A percentile compares a stretch with the other conserved stretches of the same genome.
phyloP scores from a whole-genome alignment of 306 rosid species.

The Acacia confusa region DNA sequence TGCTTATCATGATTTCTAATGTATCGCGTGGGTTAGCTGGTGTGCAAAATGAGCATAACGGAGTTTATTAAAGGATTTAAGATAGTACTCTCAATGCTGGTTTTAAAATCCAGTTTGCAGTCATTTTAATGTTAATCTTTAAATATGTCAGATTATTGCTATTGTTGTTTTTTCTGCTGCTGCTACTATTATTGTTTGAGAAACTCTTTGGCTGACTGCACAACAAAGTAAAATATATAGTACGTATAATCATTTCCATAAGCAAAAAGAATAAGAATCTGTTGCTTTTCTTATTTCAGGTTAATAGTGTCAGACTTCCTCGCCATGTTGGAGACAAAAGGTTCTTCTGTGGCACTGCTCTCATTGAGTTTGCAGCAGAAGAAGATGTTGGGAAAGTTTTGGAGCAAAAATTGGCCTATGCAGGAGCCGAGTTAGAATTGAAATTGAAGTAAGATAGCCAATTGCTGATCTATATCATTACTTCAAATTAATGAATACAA shows the following conservation, averaged over 20 bases:
- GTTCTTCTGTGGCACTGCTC: constrained; percentile 76
- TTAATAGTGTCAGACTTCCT: constrained; percentile 82
- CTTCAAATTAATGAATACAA: neutral
- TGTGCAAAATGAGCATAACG: neutral
- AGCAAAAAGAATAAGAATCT: neutral
- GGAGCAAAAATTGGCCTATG: constrained; percentile 53
- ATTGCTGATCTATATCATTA: neutral
- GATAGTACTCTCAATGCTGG: neutral
- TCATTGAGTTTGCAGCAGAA: constrained; percentile 76
- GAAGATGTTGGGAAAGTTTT: constrained; percentile 58
- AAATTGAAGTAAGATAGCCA: constrained; percentile 68
- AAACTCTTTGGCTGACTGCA: constrained; percentile 11
- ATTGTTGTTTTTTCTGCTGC: neutral
- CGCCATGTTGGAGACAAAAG: constrained; percentile 86
- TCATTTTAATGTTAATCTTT: neutral
- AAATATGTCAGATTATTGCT: neutral
- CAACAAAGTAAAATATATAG: neutral
- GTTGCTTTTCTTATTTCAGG: constrained; percentile 46
- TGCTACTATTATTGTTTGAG: neutral
- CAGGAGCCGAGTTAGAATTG: constrained; percentile 62
- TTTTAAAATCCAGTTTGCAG: neutral
- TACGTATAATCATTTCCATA: neutral
- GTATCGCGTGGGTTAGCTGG: neutral
- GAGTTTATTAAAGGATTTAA: constrained; percentile 1
- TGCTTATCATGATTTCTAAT: constrained; percentile 9